These are phyloP conservation scores for Ophiocytium majus DNA, from an alignment of 352 stramenopile species.

Conservation along the genomic window DNA sequence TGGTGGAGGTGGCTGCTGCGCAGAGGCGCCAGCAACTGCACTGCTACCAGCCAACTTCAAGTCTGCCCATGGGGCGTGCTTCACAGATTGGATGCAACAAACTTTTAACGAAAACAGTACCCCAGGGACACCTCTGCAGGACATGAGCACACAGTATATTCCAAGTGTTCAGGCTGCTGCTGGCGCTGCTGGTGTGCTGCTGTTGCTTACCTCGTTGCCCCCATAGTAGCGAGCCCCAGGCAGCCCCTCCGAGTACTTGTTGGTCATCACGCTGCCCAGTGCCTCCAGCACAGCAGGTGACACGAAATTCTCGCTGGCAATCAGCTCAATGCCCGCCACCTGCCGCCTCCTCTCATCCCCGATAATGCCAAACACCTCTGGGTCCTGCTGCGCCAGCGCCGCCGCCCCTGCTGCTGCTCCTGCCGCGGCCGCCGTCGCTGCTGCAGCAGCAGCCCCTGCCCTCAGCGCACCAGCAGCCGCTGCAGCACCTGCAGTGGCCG, in stretches of 20 bases:
- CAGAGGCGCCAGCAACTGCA: no score
- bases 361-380: slow-evolving; percentile 87
- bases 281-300: slow-evolving; percentile 90
- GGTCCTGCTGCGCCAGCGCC: slow-evolving; percentile 80
- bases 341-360: slow-evolving; percentile 83
- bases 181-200: no score
- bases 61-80: no score
- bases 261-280: slow-evolving; percentile 96
- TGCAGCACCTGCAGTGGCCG: neutral
- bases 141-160: no score
- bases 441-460: neutral
- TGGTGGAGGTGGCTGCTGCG: no score
- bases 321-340: slow-evolving; percentile 93
- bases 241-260: slow-evolving; percentile 99
- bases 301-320: slow-evolving; percentile 99
- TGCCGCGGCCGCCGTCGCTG: neutral
- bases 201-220: slow-evolving; percentile 82
- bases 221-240: slow-evolving; percentile 94
- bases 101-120: no score
- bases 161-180: no score
- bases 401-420: slow-evolving; percentile 35
- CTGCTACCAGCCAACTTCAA: no score
- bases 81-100: no score
- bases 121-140: no score
- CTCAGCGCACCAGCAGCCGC: neutral